Percentiles rank a stretch among this genome's conserved stretches.
phyloP scores from a whole-genome alignment of 768 basidiomycete species.

The Gymnopilus dilepis region DNA sequence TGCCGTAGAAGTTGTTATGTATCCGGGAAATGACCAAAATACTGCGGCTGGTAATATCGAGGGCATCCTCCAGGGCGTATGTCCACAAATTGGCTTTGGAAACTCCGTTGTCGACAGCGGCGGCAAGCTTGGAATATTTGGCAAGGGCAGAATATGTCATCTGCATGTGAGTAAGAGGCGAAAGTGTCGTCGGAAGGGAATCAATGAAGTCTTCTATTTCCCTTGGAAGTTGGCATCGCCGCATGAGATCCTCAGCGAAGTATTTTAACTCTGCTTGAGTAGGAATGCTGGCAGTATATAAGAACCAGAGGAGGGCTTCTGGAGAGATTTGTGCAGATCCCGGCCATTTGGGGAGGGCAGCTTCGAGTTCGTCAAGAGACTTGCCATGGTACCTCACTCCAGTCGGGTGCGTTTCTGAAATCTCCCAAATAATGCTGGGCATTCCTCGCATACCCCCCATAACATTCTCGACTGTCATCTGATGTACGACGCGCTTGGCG shows the following conservation, averaged over 20 bases:
- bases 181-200: slow-evolving; percentile 7
- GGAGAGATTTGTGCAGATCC: slow-evolving; percentile 12
- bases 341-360: slow-evolving; percentile 13
- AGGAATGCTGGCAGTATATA: slow-evolving; percentile 9
- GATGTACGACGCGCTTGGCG: slow-evolving; percentile 5
- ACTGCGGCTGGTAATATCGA: slow-evolving; percentile 9
- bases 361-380: slow-evolving; percentile 9
- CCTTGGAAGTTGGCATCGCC: slow-evolving; percentile 3
- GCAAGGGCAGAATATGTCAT: slow-evolving; percentile 12
- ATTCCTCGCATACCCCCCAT: slow-evolving; percentile 14
- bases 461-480: slow-evolving; percentile 13
- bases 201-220: slow-evolving; percentile 14
- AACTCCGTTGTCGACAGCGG: not conserved
- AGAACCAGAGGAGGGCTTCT: slow-evolving; percentile 6
- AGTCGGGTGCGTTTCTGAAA: slow-evolving; percentile 10
- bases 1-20: slow-evolving; percentile 7
- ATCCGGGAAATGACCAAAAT: slow-evolving; percentile 12
- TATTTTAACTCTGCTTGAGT: slow-evolving; percentile 1
- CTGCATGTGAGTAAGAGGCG: slow-evolving; percentile 11
- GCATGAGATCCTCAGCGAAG: slow-evolving; percentile 6
- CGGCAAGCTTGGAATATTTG: slow-evolving; percentile 6
- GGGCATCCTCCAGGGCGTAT: slow-evolving; percentile 7
- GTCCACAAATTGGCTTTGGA: slow-evolving; percentile 4
- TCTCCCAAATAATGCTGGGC: slow-evolving; percentile 14
- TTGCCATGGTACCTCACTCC: slow-evolving; percentile 13